These are phyloP conservation scores for Hsuehochloa calcarea DNA, from an alignment of 176 grass and related monocot genomes.

Conservation along the genomic window DNA sequence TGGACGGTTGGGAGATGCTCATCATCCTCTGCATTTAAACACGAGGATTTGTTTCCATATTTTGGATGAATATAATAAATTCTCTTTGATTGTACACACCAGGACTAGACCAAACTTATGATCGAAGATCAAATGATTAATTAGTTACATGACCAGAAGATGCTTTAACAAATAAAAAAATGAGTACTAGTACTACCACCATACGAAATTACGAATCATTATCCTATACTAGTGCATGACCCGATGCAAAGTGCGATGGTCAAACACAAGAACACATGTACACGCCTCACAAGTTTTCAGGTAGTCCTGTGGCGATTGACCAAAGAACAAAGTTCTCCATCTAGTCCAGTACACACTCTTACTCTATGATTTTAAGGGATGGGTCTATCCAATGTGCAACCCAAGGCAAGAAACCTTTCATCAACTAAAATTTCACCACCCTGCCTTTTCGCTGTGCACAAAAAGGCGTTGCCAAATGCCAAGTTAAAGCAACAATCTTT, in stretches of 20 bases:
- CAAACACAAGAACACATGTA: slow-evolving; percentile 46
- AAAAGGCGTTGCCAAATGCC: neutral
- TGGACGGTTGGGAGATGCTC: too few relatives aligned
- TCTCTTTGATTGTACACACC: neutral
- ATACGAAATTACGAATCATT: neutral
- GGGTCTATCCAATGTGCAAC: neutral
- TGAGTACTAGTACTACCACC: neutral
- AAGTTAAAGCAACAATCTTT: neutral
- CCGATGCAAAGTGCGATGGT: slow-evolving; percentile 25
- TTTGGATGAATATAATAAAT: neutral
- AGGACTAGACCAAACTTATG: neutral
- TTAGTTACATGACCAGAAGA: neutral
- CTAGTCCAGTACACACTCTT: neutral
- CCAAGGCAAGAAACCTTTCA: neutral
- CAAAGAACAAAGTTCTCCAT: neutral
- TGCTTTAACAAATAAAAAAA: neutral
- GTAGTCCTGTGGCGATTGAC: neutral
- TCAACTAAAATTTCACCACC: neutral
- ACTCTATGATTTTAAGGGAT: neutral
- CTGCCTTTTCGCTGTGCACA: neutral
- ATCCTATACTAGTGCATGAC: neutral
- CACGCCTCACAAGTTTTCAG: slow-evolving; percentile 38
- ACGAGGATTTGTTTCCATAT: neutral
- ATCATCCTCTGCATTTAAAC: too few relatives aligned
- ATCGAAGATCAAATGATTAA: neutral